Evolutionary conservation across 2,329 filamentous ascomycete genomes (phyloP).

Genomic region (Neopestalotiopsis sp.): DNA sequence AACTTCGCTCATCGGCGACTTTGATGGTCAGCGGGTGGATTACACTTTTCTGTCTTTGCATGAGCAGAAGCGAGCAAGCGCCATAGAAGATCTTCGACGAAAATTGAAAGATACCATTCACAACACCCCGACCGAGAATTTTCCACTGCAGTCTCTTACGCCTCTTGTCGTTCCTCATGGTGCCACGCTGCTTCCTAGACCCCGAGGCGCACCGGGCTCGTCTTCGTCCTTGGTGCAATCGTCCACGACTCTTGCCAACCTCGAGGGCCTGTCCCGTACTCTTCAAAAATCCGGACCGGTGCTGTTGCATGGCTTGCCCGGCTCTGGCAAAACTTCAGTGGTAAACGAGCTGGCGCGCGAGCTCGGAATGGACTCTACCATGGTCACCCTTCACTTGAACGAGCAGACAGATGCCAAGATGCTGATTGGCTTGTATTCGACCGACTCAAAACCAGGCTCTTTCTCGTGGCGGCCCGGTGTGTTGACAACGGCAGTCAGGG

Average conservation of each 20-base stretch:
- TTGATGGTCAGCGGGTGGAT: conserved; percentile 80
- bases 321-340: conserved; percentile 88
- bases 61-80: conserved; percentile 59
- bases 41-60: conserved; percentile 73
- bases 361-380: conserved; percentile 77
- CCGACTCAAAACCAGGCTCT: conserved; percentile 83
- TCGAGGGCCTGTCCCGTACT: conserved; percentile 70
- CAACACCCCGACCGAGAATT: conserved; percentile 24
- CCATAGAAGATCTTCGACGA: conserved; percentile 48
- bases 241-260: conserved; percentile 73
- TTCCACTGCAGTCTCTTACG: conserved; percentile 55
- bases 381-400: conserved; percentile 95
- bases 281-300: conserved; percentile 75
- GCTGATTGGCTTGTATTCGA: conserved; percentile 92
- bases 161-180: conserved; percentile 69
- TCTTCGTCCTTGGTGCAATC: conserved; percentile 70
- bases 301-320: conserved; percentile 80
- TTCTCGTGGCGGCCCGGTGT: conserved; percentile 94
- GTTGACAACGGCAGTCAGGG: conserved; percentile 88
- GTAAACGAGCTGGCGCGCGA: conserved; percentile 82
- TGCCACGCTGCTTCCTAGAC: conserved; percentile 69
- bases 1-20: conserved; percentile 61
- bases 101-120: conserved; percentile 38
- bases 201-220: conserved; percentile 53
- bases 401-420: conserved; percentile 98